Base-by-base conservation (phyloP, 2,329 filamentous ascomycete genomes). In the Leptographium flavum region DNA sequence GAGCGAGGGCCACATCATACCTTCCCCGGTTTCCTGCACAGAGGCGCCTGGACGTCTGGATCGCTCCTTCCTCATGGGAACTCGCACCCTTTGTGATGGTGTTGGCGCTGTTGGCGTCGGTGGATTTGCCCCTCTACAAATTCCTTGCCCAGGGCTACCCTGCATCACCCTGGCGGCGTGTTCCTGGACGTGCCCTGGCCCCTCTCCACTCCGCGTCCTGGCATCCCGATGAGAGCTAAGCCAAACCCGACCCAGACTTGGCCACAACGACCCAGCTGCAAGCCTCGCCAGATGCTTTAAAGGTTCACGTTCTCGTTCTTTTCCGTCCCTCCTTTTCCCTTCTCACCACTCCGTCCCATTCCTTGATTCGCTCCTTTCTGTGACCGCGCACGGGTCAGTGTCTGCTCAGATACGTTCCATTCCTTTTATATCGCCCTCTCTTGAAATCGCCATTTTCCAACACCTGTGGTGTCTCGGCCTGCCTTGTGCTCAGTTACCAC, bases 331-430 rank as follows among this genome's bases (percentile, higher is more conserved):
- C 13, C 39, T 21, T 30, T 38, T 44, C 27, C 25, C 17, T 45
- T 39, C 8, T 36, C 31, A 39, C 47, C 17, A 39, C 23, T 25
- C 35, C 32, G 3, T 43, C 40, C 23, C 25, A 31, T 46, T 37
- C 36, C 41, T 46, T 43, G 44, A 39, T 44, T 50, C 28, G 39
- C 49, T 49, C 28, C 47, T 53, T 50, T 36, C 25, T 15, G 40
- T 42, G 36, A 45, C 43, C 31, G 23, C 21, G 17, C 19, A 23
- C 31, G 35, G 48, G 50, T 45, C 50, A 22, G 46, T 46, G 45
- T 50, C 50, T 47, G 17, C 13, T 50, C 27, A 41, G 48, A 45
- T 45, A 48, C 50, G 39, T 47, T 46, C 17, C 51, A 50, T 35
- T 47, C 31, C 39, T 38, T 44, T 17, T 4, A 22, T 17, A 43